A percentile compares a stretch with the other conserved stretches of the same genome.
Evolutionary conservation across 2,329 filamentous ascomycete genomes (phyloP).

Genomic region (Claviceps arundinis): DNA sequence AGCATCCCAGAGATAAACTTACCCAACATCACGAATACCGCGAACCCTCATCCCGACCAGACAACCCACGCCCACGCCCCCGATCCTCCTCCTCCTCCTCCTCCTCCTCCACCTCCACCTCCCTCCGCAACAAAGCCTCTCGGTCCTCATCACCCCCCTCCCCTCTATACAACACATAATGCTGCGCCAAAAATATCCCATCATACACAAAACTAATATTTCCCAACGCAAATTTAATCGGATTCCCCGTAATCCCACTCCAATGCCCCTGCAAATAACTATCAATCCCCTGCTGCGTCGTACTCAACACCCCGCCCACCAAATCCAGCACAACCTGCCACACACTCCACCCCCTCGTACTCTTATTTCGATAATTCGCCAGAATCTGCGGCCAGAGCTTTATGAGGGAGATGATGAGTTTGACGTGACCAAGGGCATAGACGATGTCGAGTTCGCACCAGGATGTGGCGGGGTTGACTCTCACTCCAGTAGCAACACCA

Average conservation of each 20-base stretch:
- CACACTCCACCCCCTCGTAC: constrained; percentile 82
- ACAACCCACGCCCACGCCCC: neutral
- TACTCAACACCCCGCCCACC: constrained; percentile 65
- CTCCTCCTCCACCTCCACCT: constrained; percentile 6
- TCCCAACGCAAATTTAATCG: constrained; percentile 75
- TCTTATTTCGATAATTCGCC: constrained; percentile 72
- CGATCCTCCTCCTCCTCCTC: neutral
- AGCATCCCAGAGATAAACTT: neutral
- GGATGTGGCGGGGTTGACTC: neutral
- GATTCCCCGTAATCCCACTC: constrained; percentile 83
- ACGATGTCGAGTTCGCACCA: constrained; percentile 53
- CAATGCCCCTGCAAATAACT: constrained; percentile 75
- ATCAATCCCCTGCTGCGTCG: constrained; percentile 73
- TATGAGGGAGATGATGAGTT: constrained; percentile 74
- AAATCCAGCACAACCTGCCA: constrained; percentile 74
- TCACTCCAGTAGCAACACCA: no score
- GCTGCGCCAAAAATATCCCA: constrained; percentile 72
- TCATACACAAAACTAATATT: constrained; percentile 84
- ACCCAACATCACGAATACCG: neutral
- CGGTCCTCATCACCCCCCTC: constrained; percentile 7
- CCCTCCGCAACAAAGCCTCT: constrained; percentile 13
- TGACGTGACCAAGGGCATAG: constrained; percentile 70
- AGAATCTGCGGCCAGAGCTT: constrained; percentile 87
- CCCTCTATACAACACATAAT: constrained; percentile 61
- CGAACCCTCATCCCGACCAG: no score